Percentiles rank a stretch among this genome's conserved stretches.
Conservation (phyloP, 1,284 basidiomycete genomes). For the Moesziomyces parantarcticus region DNA sequence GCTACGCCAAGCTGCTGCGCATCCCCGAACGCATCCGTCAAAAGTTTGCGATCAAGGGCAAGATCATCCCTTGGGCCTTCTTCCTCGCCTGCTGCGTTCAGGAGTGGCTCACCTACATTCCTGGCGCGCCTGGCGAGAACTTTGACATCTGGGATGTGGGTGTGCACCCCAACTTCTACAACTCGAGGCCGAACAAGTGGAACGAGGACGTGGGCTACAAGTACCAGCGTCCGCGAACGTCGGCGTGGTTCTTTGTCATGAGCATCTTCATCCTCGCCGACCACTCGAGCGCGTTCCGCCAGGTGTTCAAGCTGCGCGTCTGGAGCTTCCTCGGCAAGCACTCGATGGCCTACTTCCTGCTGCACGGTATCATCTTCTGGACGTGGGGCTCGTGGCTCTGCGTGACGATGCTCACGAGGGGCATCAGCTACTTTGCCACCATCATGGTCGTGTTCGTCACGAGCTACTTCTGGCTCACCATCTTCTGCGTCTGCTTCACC, state of each 20-base stretch:
- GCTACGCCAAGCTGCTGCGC: slow-evolving; percentile 24
- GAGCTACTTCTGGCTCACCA: slow-evolving; percentile 40
- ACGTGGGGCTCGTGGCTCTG: slow-evolving; percentile 54
- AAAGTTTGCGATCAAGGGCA: slow-evolving; percentile 49
- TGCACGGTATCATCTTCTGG: slow-evolving; percentile 62
- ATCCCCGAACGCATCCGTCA: slow-evolving; percentile 36
- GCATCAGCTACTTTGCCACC: slow-evolving; percentile 51
- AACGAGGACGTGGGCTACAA: slow-evolving; percentile 30
- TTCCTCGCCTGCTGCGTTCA: slow-evolving; percentile 52
- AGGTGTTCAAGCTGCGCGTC: slow-evolving; percentile 51
- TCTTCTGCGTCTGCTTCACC: slow-evolving; percentile 56
- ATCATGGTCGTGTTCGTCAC: slow-evolving; percentile 55
- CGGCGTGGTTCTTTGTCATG: slow-evolving; percentile 51
- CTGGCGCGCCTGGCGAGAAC: slow-evolving; percentile 26
- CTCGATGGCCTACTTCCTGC: slow-evolving; percentile 57
- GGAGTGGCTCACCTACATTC: slow-evolving; percentile 46
- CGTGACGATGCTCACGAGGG: slow-evolving; percentile 41
- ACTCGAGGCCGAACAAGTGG: slow-evolving; percentile 37
- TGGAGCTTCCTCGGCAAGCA: slow-evolving; percentile 57
- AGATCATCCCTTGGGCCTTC: slow-evolving; percentile 52
- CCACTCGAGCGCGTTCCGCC: slow-evolving; percentile 46
- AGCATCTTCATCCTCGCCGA: slow-evolving; percentile 57
- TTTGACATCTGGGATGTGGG: slow-evolving; percentile 48
- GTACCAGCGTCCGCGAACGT: slow-evolving; percentile 40
- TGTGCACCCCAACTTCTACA: slow-evolving; percentile 58